These are phyloP conservation scores for Flaveria floridana DNA, from an alignment of 140 eudicot genomes.

Conservation along the genomic window DNA sequence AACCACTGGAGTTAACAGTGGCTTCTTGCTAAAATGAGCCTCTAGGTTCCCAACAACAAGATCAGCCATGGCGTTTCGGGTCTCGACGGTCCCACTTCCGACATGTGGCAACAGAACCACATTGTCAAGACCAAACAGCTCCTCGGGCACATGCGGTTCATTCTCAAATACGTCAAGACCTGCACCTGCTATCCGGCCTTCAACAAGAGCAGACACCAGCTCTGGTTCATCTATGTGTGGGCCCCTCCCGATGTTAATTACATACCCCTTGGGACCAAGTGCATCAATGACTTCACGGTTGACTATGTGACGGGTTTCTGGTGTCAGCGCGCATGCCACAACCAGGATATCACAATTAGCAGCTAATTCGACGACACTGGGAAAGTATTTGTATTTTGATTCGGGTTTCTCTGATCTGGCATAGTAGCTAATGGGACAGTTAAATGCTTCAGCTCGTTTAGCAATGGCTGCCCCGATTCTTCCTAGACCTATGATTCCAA, in stretches of 20 bases:
- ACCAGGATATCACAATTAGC: slow-evolving; percentile 64
- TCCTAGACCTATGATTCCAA: slow-evolving; percentile 86
- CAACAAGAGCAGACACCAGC: slow-evolving; percentile 71
- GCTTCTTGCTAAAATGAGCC: slow-evolving; percentile 58
- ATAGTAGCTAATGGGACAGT: slow-evolving; percentile 69
- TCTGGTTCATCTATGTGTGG: slow-evolving; percentile 73
- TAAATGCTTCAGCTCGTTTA: slow-evolving; percentile 74
- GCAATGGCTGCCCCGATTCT: slow-evolving; percentile 89
- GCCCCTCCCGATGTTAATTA: slow-evolving; percentile 84
- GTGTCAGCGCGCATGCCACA: slow-evolving; percentile 68
- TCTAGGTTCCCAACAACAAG: slow-evolving; percentile 66
- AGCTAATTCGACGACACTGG: slow-evolving; percentile 61
- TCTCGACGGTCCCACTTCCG: slow-evolving; percentile 58
- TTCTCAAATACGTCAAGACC: slow-evolving; percentile 84
- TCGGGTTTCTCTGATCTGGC: slow-evolving; percentile 60
- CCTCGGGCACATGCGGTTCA: slow-evolving; percentile 64
- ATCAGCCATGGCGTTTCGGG: slow-evolving; percentile 66
- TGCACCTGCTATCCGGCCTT: slow-evolving; percentile 84
- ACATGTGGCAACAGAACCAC: slow-evolving; percentile 70
- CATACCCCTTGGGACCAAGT: slow-evolving; percentile 63
- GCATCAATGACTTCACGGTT: slow-evolving; percentile 75
- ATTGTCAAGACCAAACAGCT: slow-evolving; percentile 52
- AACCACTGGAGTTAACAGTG: slow-evolving; percentile 60
- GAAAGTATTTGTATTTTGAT: slow-evolving; percentile 51
- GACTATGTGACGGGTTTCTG: slow-evolving; percentile 67